Evolutionary conservation across 768 basidiomycete species (phyloP).

Genomic region (Mrakia gelida): DNA sequence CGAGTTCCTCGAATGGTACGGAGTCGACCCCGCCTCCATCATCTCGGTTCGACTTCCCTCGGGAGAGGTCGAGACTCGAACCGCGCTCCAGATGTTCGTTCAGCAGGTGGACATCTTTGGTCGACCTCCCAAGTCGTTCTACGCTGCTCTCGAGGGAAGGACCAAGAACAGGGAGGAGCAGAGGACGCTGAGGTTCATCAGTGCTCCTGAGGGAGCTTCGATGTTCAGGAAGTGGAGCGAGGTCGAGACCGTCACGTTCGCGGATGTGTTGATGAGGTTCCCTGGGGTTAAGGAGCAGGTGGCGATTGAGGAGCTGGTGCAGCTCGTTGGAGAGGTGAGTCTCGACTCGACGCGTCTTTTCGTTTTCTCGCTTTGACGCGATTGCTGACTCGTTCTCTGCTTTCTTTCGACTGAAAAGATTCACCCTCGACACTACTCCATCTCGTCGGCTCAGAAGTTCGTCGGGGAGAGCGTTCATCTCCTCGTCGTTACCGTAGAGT

Average conservation of each 20-base stretch:
- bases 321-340: constrained; percentile 67
- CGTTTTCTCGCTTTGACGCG: background rate
- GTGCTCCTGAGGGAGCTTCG: constrained; percentile 79
- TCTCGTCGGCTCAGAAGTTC: constrained; percentile 89
- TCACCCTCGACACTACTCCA: constrained; percentile 96
- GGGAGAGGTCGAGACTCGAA: constrained; percentile 77
- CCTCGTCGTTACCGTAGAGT: constrained; percentile 93
- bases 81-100: constrained; percentile 89
- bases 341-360: too few species aligned
- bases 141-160: constrained; percentile 73
- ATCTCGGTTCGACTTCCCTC: constrained; percentile 70
- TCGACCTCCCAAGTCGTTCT: constrained; percentile 92
- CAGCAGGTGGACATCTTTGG: constrained; percentile 97
- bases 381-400: constrained; percentile 3
- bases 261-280: constrained; percentile 74
- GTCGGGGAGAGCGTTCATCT: constrained; percentile 93
- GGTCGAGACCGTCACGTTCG: constrained; percentile 90
- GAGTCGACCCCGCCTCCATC: constrained; percentile 70
- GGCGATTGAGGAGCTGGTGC: constrained; percentile 64
- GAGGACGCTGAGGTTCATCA: constrained; percentile 82
- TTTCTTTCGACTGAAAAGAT: constrained; percentile 47
- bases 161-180: constrained; percentile 67
- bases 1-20: constrained; percentile 90
- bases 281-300: constrained; percentile 74
- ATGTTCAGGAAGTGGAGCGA: constrained; percentile 95